Percentiles rank a stretch among this genome's conserved stretches.
phyloP scores from a whole-genome alignment of 192 early-diverging fungal genomes.

The Backusella morwellensis region DNA sequence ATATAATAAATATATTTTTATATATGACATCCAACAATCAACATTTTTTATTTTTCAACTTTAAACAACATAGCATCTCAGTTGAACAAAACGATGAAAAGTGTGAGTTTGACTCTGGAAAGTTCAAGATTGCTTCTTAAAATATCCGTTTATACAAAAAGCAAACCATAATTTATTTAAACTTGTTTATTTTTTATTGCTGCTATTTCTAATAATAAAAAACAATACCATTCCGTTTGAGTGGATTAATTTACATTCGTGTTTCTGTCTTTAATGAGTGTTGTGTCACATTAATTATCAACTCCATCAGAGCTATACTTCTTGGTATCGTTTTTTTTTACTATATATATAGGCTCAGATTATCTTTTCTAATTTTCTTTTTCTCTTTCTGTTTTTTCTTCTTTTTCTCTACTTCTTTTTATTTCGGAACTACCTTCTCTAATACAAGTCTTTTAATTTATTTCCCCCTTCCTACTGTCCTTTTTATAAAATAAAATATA shows the following conservation, averaged over 20 bases:
- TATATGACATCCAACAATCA: not conserved
- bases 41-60: not conserved
- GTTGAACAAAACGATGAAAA: conserved; percentile 3
- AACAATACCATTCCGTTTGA: conserved; percentile 1
- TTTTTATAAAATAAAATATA: not conserved
- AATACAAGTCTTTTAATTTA: not conserved
- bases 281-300: conserved; percentile 1
- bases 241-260: conserved; percentile 7
- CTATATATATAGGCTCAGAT: not conserved
- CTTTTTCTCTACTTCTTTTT: not conserved
- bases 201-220: conserved; percentile 6
- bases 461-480: not conserved
- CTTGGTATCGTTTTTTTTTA: conserved; percentile 2
- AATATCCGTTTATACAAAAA: not conserved
- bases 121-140: conserved; percentile 3
- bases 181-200: conserved; percentile 7
- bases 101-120: conserved; percentile 7
- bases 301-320: not conserved
- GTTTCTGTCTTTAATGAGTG: not conserved
- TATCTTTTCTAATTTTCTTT: not conserved
- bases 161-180: conserved; percentile 8
- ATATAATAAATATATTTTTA: not conserved
- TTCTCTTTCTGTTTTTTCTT: not conserved
- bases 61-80: not conserved
- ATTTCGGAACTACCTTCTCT: not conserved